A percentile compares a stretch with the other conserved stretches of the same genome.
Conservation (phyloP, 768 basidiomycete species). For the Chalciporus piperatus region DNA sequence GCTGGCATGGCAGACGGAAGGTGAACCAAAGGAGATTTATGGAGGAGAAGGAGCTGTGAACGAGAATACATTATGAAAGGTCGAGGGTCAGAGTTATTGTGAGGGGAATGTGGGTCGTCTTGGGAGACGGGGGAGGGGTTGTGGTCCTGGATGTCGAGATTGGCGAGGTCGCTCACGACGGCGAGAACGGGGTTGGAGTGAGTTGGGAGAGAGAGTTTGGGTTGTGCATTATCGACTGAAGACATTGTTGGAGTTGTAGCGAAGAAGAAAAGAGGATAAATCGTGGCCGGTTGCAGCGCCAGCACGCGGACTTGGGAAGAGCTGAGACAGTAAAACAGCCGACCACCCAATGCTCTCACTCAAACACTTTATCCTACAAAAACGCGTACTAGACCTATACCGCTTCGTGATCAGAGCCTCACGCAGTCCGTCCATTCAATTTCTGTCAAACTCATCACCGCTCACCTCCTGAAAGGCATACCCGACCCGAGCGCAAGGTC, state of each 20-base stretch:
- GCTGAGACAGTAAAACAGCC: constrained; percentile 14
- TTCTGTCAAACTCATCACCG: constrained; percentile 2
- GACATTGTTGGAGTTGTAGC: constrained; percentile 33
- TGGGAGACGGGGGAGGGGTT: constrained; percentile 11
- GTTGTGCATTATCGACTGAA: constrained; percentile 21
- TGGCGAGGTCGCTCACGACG: constrained; percentile 32
- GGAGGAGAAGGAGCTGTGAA: constrained; percentile 61
- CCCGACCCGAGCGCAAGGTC: constrained; percentile 55
- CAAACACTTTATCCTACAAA: constrained; percentile 73
- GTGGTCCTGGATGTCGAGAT: constrained; percentile 28
- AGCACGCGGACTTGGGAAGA: constrained; percentile 12
- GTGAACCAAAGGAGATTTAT: constrained; percentile 72
- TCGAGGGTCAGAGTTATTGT: constrained; percentile 27
- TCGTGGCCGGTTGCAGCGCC: constrained; percentile 8
- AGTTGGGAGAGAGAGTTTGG: constrained; percentile 16
- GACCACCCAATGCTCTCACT: constrained; percentile 42
- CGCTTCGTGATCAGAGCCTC: constrained; percentile 68
- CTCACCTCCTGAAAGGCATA: constrained; percentile 45
- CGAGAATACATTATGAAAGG: constrained; percentile 69
- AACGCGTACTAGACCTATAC: constrained; percentile 60
- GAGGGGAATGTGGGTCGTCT: constrained; percentile 6
- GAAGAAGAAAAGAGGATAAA: constrained; percentile 6
- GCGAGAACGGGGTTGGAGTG: constrained; percentile 25
- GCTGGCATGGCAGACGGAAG: constrained; percentile 75
- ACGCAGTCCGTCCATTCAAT: constrained; percentile 43